Percentiles rank a stretch among this genome's conserved stretches.
phyloP scores from a whole-genome alignment of 495 filamentous ascomycete species.

The Baudoinia panamericana region DNA sequence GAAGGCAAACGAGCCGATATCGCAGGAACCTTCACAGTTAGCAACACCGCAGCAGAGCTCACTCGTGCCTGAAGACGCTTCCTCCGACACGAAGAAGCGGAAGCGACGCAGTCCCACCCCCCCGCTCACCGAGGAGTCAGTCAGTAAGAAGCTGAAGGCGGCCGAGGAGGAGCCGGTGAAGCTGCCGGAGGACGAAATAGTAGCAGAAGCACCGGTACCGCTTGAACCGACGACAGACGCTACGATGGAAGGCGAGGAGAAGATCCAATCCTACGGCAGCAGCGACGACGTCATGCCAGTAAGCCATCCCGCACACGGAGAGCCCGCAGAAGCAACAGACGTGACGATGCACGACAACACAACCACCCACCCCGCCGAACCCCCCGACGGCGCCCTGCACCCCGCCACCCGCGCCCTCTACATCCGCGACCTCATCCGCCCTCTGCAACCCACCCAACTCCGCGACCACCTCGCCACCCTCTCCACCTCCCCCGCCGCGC shows the following conservation, averaged over 20 bases:
- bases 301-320: too few species aligned
- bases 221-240: constrained; percentile 1
- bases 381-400: constrained; percentile 51
- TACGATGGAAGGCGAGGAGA: neutral
- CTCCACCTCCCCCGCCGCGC: constrained; percentile 47
- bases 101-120: constrained; percentile 28
- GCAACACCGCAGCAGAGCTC: constrained; percentile 5
- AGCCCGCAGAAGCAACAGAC: neutral
- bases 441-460: constrained; percentile 53
- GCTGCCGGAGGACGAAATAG: constrained; percentile 11
- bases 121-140: constrained; percentile 16
- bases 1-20: neutral
- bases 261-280: constrained; percentile 8
- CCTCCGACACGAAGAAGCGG: constrained; percentile 28
- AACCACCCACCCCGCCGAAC: neutral
- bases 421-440: constrained; percentile 83
- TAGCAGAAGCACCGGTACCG: constrained; percentile 12
- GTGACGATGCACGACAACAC: neutral
- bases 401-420: constrained; percentile 76
- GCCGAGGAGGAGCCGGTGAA: constrained; percentile 3
- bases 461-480: constrained; percentile 75
- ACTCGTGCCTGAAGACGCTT: constrained; percentile 11
- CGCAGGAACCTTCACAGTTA: constrained; percentile 1
- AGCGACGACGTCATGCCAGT: constrained; percentile 17
- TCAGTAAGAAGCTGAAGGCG: constrained; percentile 26